Evolutionary conservation across 2,329 filamentous ascomycete genomes (phyloP).

Genomic region (Colletotrichum echinochloae): DNA sequence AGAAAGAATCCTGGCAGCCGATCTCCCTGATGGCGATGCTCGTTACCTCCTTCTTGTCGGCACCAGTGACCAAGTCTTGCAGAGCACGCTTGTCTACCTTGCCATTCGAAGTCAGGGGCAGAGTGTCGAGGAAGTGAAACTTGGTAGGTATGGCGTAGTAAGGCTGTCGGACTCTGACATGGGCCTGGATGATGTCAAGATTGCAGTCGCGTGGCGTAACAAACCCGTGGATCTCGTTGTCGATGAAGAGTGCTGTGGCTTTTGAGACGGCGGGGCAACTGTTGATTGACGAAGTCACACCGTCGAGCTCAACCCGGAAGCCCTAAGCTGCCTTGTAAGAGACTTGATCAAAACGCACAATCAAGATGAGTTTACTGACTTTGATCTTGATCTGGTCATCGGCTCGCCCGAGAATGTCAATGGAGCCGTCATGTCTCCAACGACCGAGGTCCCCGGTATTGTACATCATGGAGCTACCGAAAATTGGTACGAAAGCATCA

Average conservation of each 20-base stretch:
- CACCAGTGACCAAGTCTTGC: conserved; percentile 46
- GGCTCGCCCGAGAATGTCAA: conserved; percentile 66
- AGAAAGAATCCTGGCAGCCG: conserved; percentile 17
- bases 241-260: conserved; percentile 60
- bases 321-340: conserved; percentile 47
- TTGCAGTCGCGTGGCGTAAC: conserved; percentile 48
- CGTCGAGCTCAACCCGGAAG: conserved; percentile 71
- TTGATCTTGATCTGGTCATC: conserved; percentile 72
- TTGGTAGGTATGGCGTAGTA: conserved; percentile 66
- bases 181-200: conserved; percentile 52
- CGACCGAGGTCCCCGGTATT: conserved; percentile 71
- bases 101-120: conserved; percentile 66
- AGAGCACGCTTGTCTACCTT: conserved; percentile 68
- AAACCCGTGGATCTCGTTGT: conserved; percentile 63
- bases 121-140: conserved; percentile 55
- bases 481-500: accelerated
- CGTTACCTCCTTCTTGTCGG: conserved; percentile 4
- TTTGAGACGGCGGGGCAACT: conserved; percentile 59
- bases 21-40: conserved; percentile 17
- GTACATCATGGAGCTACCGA: conserved; percentile 62
- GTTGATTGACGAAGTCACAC: conserved; percentile 63
- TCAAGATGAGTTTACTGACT: not conserved
- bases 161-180: conserved; percentile 58
- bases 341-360: not conserved
- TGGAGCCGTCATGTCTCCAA: conserved; percentile 64